Evolutionary conservation across 305 asterid species (phyloP).

Genomic region (Plantago coronopus): DNA sequence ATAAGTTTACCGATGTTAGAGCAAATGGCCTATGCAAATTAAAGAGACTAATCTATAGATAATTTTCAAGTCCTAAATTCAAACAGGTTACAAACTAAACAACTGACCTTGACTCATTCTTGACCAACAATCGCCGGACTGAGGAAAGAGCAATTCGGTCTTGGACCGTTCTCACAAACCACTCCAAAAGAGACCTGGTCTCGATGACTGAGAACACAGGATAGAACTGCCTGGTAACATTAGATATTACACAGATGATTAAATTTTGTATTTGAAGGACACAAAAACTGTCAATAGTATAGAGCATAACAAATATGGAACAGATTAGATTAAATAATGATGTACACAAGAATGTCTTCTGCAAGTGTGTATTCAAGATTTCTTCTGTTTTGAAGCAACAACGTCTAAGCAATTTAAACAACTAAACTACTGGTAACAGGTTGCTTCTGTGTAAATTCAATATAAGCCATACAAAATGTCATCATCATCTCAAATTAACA

Average conservation of each 20-base stretch:
- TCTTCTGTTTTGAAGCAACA: too few species aligned
- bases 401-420: too few species aligned
- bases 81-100: conserved; percentile 14
- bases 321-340: neutral
- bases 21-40: neutral
- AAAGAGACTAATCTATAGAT: conserved; percentile 7
- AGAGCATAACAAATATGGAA: neutral
- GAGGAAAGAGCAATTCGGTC: conserved; percentile 66
- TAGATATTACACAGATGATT: conserved; percentile 11
- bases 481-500: too few species aligned
- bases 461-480: too few species aligned
- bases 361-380: too few species aligned
- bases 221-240: conserved; percentile 45
- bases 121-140: conserved; percentile 55
- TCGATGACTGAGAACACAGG: conserved; percentile 37
- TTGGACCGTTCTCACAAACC: conserved; percentile 79
- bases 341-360: too few species aligned
- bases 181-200: conserved; percentile 56
- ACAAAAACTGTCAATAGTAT: neutral
- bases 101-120: conserved; percentile 68
- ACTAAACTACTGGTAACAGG: too few species aligned
- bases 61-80: conserved; percentile 1
- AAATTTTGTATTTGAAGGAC: neutral
- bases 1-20: too few species aligned
- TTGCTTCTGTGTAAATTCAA: too few species aligned